These are phyloP conservation scores for Fusarium nygamai DNA, from an alignment of 2,329 filamentous ascomycete species.

Conservation along the genomic window DNA sequence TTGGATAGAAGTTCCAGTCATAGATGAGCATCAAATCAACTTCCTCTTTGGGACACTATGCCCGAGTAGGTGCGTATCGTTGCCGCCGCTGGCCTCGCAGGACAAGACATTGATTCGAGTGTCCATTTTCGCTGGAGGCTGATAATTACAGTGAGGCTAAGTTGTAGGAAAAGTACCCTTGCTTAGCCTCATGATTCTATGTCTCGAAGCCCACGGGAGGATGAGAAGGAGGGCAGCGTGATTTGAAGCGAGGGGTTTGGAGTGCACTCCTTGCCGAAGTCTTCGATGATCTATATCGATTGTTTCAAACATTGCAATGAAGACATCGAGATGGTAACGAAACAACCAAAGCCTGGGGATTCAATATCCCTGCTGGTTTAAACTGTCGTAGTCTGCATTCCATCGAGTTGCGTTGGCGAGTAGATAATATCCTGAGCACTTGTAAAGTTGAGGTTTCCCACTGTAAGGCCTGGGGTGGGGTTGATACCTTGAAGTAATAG, in stretches of 20 bases:
- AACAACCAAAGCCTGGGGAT: not conserved
- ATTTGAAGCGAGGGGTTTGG: conserved; percentile 12
- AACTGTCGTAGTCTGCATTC: not conserved
- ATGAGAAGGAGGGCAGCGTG: conserved; percentile 16
- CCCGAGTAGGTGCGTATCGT: conserved; percentile 30
- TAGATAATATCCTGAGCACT: not conserved
- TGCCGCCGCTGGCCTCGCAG: conserved; percentile 2
- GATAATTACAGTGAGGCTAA: not conserved
- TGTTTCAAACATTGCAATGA: not conserved
- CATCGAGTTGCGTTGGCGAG: not conserved
- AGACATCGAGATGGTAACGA: not conserved
- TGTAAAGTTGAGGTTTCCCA: conserved; percentile 2
- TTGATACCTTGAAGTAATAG: not conserved
- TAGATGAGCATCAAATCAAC: conserved; percentile 19
- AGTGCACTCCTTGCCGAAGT: not conserved
- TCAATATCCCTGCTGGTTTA: not conserved
- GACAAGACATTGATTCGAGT: not conserved
- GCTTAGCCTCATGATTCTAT: not conserved
- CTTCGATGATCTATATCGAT: not conserved
- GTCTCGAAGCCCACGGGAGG: not conserved
- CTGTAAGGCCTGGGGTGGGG: conserved; percentile 2
- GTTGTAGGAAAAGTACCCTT: not conserved
- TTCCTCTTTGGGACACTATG: conserved; percentile 34
- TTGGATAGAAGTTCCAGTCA: not conserved
- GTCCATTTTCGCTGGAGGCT: not conserved